Conservation (phyloP, 2,329 filamentous ascomycete genomes). For the Neopestalotiopsis sp. region DNA sequence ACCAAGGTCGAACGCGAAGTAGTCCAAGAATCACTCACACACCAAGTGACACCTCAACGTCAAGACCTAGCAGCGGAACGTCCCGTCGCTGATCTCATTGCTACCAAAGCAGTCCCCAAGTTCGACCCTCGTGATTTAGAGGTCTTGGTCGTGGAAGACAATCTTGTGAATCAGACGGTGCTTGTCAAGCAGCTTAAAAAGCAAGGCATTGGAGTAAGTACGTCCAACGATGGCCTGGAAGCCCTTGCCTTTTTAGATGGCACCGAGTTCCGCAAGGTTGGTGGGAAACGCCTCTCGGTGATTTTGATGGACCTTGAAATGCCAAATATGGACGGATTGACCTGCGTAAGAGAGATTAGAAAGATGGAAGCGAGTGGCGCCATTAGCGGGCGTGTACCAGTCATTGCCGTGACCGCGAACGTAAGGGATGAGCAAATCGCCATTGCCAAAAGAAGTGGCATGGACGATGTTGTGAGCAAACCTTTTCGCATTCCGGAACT, state of each 20-base stretch:
- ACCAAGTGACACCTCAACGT: slow-evolving; percentile 28
- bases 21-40: slow-evolving; percentile 21
- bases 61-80: slow-evolving; percentile 28
- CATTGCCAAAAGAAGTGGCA: slow-evolving; percentile 40
- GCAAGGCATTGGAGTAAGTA: slow-evolving; percentile 62
- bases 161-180: slow-evolving; percentile 71
- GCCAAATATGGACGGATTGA: slow-evolving; percentile 54
- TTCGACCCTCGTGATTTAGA: slow-evolving; percentile 54
- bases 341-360: slow-evolving; percentile 45
- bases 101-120: slow-evolving; percentile 21
- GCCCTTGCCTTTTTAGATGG: slow-evolving; percentile 46
- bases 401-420: slow-evolving; percentile 54
- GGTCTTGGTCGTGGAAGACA: slow-evolving; percentile 70
- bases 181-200: slow-evolving; percentile 68
- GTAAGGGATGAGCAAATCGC: slow-evolving; percentile 46
- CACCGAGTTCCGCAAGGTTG: slow-evolving; percentile 34
- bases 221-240: slow-evolving; percentile 67
- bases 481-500: slow-evolving; percentile 58
- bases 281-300: slow-evolving; percentile 38
- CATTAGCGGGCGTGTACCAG: slow-evolving; percentile 41
- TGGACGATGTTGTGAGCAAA: slow-evolving; percentile 62
- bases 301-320: slow-evolving; percentile 55
- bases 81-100: slow-evolving; percentile 26
- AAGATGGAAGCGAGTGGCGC: slow-evolving; percentile 40
- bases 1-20: slow-evolving; percentile 26